Conservation (phyloP, 2,329 filamentous ascomycete species). For the Cladophialophora psammophila region DNA sequence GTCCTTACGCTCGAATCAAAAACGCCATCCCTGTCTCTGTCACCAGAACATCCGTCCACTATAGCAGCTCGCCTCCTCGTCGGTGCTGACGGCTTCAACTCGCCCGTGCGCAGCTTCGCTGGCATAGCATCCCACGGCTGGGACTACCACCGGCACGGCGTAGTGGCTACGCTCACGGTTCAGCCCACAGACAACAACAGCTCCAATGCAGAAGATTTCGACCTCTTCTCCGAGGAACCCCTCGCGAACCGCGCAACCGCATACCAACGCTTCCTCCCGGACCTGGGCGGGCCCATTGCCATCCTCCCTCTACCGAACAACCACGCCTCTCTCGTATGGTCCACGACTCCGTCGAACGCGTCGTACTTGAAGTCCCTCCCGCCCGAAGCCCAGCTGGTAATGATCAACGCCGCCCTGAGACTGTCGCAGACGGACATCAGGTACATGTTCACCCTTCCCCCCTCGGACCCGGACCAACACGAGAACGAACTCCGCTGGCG, state of each 20-base stretch:
- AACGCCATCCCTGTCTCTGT: conserved; percentile 35
- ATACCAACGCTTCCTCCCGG: conserved; percentile 94
- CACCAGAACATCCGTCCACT: conserved; percentile 51
- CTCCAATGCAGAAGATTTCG: conserved; percentile 46
- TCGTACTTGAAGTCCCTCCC: conserved; percentile 78
- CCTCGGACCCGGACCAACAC: conserved; percentile 40
- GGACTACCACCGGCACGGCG: conserved; percentile 89
- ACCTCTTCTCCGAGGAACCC: conserved; percentile 44
- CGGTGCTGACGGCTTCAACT: conserved; percentile 93
- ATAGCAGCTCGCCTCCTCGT: conserved; percentile 85
- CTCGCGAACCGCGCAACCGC: conserved; percentile 63
- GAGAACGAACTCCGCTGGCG: conserved; percentile 78
- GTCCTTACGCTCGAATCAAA: conserved; percentile 74
- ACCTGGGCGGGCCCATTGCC: conserved; percentile 78
- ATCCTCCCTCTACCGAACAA: conserved; percentile 88
- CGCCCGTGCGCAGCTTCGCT: conserved; percentile 87
- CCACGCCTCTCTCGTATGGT: conserved; percentile 89
- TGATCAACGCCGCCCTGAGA: conserved; percentile 94
- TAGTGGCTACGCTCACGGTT: conserved; percentile 86
- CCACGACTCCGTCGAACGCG: conserved; percentile 82
- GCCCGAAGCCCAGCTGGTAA: conserved; percentile 75
- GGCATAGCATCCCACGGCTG: conserved; percentile 86
- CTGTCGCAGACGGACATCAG: conserved; percentile 78
- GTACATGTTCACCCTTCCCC: conserved; percentile 75
- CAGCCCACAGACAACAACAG: conserved; percentile 52